phyloP scores from a whole-genome alignment of 2,329 filamentous ascomycete genomes.

The Chaetomiaceae sp. region DNA sequence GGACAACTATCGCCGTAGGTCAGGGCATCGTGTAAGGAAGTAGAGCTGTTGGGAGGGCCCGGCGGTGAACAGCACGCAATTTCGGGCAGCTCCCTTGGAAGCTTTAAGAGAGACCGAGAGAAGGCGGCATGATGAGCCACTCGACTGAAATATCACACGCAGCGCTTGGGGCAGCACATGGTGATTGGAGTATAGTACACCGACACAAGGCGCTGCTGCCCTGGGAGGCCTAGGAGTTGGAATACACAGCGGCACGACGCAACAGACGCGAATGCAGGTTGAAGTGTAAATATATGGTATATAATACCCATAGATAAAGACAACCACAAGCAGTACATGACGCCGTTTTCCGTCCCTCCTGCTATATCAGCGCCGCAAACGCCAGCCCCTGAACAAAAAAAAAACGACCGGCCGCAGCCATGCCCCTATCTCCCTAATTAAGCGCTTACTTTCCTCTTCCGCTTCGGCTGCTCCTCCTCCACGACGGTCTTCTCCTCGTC shows the following conservation, averaged over 20 bases:
- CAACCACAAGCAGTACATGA: neutral
- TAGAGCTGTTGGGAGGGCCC: no score
- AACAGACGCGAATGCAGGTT: neutral
- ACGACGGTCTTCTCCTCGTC: slow-evolving; percentile 36
- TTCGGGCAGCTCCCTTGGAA: no score
- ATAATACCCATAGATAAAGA: slow-evolving; percentile 9
- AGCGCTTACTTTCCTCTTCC: slow-evolving; percentile 37
- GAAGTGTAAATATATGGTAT: slow-evolving; percentile 12
- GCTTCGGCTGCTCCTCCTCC: slow-evolving; percentile 34
- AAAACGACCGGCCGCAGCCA: neutral
- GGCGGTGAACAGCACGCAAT: no score
- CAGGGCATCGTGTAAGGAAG: no score
- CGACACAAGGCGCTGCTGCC: neutral
- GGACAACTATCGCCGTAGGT: neutral
- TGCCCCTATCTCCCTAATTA: neutral
- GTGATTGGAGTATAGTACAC: no score
- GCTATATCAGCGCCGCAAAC: neutral
- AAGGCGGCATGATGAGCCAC: no score
- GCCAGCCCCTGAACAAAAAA: neutral
- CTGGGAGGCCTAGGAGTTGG: neutral
- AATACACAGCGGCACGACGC: neutral
- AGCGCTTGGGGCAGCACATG: no score
- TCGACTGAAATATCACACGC: no score
- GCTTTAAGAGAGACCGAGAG: no score
- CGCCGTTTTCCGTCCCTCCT: slow-evolving; percentile 14